phyloP scores from a whole-genome alignment of 2,329 filamentous ascomycete species.

The Beauveria sp. region DNA sequence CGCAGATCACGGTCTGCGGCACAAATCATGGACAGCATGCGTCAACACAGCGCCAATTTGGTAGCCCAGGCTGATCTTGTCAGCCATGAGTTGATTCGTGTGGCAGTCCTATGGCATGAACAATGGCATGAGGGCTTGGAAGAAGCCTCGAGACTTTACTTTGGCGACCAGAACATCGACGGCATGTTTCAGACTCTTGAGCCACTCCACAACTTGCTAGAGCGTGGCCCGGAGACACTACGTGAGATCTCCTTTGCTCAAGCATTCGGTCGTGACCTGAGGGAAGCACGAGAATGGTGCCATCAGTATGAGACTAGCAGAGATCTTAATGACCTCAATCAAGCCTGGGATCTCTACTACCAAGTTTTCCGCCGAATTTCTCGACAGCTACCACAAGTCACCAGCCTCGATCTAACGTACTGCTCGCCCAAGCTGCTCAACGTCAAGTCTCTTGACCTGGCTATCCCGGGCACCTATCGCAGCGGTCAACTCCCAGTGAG shows the following conservation, averaged over 20 bases:
- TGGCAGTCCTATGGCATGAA: constrained; percentile 97
- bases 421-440: constrained; percentile 90
- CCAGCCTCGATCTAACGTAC: constrained; percentile 88
- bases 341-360: constrained; percentile 99
- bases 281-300: constrained; percentile 94
- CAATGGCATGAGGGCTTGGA: constrained; percentile 98
- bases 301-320: constrained; percentile 81
- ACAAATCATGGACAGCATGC: constrained; percentile 97
- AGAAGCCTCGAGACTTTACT: constrained; percentile 93
- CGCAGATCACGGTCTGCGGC: constrained; percentile 80
- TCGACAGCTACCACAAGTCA: constrained; percentile 86
- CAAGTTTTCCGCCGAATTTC: constrained; percentile 95
- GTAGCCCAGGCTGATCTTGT: constrained; percentile 94
- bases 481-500: constrained; percentile 70
- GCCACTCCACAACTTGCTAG: constrained; percentile 85
- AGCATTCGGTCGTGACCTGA: constrained; percentile 89
- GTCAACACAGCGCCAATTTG: constrained; percentile 82
- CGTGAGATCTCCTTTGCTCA: constrained; percentile 96
- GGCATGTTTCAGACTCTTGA: constrained; percentile 92
- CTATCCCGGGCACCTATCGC: constrained; percentile 90
- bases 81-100: constrained; percentile 92
- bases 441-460: constrained; percentile 79
- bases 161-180: constrained; percentile 93
- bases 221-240: constrained; percentile 84
- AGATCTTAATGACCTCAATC: constrained; percentile 90